A percentile compares a stretch with the other conserved stretches of the same genome.
Evolutionary conservation across 495 filamentous ascomycete species (phyloP).

Genomic region (Pseudotulostoma volvatum): DNA sequence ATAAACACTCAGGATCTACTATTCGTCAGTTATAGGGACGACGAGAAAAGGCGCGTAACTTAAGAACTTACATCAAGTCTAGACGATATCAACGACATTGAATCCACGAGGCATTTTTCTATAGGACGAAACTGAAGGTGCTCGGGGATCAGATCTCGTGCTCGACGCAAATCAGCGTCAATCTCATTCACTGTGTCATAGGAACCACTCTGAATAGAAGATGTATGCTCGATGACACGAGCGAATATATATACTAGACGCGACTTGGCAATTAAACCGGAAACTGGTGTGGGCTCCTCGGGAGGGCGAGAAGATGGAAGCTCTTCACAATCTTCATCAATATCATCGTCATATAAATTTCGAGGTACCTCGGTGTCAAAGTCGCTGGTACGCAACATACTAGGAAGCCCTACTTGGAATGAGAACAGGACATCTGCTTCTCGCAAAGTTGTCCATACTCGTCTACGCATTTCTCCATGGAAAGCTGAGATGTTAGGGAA

Average conservation of each 20-base stretch:
- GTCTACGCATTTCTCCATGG: slow-evolving; percentile 78
- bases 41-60: neutral
- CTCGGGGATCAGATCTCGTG: slow-evolving; percentile 53
- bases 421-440: slow-evolving; percentile 76
- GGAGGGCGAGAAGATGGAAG: slow-evolving; percentile 60
- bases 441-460: slow-evolving; percentile 76
- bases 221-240: slow-evolving; percentile 37
- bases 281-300: slow-evolving; percentile 68
- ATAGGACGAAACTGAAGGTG: slow-evolving; percentile 62
- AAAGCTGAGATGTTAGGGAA: slow-evolving; percentile 73
- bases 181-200: slow-evolving; percentile 81
- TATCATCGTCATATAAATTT: slow-evolving; percentile 91
- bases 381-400: slow-evolving; percentile 68
- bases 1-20: slow-evolving; percentile 63
- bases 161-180: slow-evolving; percentile 59
- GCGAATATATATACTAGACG: slow-evolving; percentile 47
- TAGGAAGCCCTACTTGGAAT: slow-evolving; percentile 78
- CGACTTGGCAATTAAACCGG: slow-evolving; percentile 74
- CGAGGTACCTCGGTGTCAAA: slow-evolving; percentile 74
- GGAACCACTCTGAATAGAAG: slow-evolving; percentile 27
- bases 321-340: slow-evolving; percentile 58
- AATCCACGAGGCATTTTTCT: slow-evolving; percentile 61
- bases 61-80: slow-evolving; percentile 44
- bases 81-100: slow-evolving; percentile 68
- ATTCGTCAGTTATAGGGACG: slow-evolving; percentile 6